Percentiles rank a stretch among this genome's conserved stretches.
These are phyloP conservation scores for Colletotrichum truncatum DNA, from an alignment of 2,329 filamentous ascomycete genomes.

Conservation along the genomic window DNA sequence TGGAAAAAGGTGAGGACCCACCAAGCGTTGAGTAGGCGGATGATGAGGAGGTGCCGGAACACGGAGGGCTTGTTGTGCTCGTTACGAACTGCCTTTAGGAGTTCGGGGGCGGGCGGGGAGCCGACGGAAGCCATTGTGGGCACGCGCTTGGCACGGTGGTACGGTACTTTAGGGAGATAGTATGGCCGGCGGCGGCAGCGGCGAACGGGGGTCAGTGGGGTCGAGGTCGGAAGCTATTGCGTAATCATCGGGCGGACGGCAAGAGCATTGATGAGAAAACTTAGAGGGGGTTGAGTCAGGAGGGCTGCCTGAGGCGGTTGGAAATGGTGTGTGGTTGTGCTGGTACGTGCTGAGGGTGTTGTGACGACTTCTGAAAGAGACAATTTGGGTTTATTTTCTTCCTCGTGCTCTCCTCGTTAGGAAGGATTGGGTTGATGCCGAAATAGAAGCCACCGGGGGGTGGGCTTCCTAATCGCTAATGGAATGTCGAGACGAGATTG, in stretches of 20 bases:
- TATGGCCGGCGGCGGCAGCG: constrained; percentile 1
- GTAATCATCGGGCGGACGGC: constrained; percentile 27
- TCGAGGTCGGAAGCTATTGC: constrained; percentile 22
- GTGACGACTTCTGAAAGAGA: background rate
- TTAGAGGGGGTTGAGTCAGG: constrained; percentile 3
- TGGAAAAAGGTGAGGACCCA: constrained; percentile 92
- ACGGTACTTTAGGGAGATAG: background rate
- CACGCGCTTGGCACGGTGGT: constrained; percentile 12
- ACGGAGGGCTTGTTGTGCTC: constrained; percentile 35
- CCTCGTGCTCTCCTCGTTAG: background rate
- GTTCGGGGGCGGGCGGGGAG: constrained; percentile 30
- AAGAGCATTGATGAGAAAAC: background rate
- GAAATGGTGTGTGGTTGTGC: background rate
- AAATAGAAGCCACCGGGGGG: background rate
- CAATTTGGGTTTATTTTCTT: background rate
- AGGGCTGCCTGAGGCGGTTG: background rate
- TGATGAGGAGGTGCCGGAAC: constrained; percentile 60
- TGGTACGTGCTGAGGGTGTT: constrained; percentile 1
- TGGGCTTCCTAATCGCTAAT: constrained; percentile 16
- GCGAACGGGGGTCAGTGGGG: background rate
- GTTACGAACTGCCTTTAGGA: constrained; percentile 35
- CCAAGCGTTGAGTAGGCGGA: constrained; percentile 84
- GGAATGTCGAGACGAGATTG: constrained; percentile 27
- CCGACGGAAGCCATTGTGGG: constrained; percentile 34
- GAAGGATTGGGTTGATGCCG: constrained; percentile 2